Percentiles rank a stretch among this genome's conserved stretches.
Conservation (phyloP, 441 rosid species). For the Pelargonium fulgidum region DNA sequence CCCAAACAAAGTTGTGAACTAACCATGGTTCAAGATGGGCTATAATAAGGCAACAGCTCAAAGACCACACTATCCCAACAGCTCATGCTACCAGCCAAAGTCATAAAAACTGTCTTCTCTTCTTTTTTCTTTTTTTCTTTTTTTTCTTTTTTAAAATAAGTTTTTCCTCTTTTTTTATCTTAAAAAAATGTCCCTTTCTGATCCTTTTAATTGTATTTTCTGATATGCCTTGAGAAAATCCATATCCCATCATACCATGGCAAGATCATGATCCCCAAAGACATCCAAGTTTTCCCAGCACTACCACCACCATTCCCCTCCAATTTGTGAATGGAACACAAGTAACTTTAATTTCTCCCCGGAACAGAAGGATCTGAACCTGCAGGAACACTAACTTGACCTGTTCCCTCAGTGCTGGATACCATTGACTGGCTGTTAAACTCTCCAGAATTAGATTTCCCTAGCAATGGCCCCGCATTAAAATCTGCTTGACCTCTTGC, state of each 20-base stretch:
- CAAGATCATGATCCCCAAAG: neutral
- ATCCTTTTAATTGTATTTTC: neutral
- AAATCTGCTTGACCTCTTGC: neutral
- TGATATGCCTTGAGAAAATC: neutral
- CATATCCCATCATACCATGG: neutral
- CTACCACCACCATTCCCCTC: neutral
- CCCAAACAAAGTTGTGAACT: neutral
- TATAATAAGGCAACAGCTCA: neutral
- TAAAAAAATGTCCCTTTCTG: neutral
- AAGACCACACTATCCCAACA: neutral
- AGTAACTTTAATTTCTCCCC: neutral
- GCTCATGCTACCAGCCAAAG: neutral
- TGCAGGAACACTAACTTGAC: conserved; percentile 2
- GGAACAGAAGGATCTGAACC: neutral
- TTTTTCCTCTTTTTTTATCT: neutral
- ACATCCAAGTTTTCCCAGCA: conserved; percentile 5
- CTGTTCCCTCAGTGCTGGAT: neutral
- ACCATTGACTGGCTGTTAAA: neutral
- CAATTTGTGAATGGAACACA: neutral
- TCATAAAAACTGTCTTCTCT: neutral
- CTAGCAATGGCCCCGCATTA: too few relatives aligned
- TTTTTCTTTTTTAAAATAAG: neutral
- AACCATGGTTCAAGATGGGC: neutral
- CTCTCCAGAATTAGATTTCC: neutral
- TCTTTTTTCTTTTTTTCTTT: neutral